Evolutionary conservation across 2,329 filamentous ascomycete species (phyloP), one percentile per base, ranked within the genome.

Genomic region (Pyrenophora tritici-repentis): DNA sequence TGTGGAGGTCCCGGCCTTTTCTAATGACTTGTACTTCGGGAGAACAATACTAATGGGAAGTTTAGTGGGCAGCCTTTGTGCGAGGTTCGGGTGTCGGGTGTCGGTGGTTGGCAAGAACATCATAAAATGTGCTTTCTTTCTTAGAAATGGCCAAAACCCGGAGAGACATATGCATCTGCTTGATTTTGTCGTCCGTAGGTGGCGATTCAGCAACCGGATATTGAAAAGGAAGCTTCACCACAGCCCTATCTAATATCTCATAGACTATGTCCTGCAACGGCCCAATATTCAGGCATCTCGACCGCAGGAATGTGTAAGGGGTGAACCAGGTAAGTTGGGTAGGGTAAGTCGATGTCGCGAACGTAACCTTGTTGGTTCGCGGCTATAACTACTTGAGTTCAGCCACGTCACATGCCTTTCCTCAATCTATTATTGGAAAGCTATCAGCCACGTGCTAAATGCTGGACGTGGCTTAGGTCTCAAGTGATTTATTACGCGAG

Each of bases 71-170:
- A 48, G 20, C 35, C 49, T 36, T 40, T 42, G 38, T 38, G 38
- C 44, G 39, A 49, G 44, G 32, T 53, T 53, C 24, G 44, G 12
- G 33, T 53, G 44, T 49, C 13, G 50, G 16, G n/a, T n/a, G n/a
- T n/a, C n/a, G n/a, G n/a, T 49, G 24, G 37, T 53, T 47, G 20
- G 50, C 44, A 42, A 53, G 50, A 6, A 49, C 18, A n/a, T 34
- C 32, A 47, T 53, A 53, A 26, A 53, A 53, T 44, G 18, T 29
- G 43, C 45, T 53, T 35, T 53, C 50, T 34, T 38, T 40, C 50
- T 49, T 38, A 24, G 39, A 49, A 12, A 48, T 22, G 26, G 39
- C 34, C 9, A 53, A 31, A 49, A 39, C 44, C 34, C 24, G 26
- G 39, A 53, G 24, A 17, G 44, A 53, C 34, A 53, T 48, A 22